These are phyloP conservation scores for Pseudocercospora eumusae DNA, from an alignment of 2,329 filamentous ascomycete genomes.

Conservation along the genomic window DNA sequence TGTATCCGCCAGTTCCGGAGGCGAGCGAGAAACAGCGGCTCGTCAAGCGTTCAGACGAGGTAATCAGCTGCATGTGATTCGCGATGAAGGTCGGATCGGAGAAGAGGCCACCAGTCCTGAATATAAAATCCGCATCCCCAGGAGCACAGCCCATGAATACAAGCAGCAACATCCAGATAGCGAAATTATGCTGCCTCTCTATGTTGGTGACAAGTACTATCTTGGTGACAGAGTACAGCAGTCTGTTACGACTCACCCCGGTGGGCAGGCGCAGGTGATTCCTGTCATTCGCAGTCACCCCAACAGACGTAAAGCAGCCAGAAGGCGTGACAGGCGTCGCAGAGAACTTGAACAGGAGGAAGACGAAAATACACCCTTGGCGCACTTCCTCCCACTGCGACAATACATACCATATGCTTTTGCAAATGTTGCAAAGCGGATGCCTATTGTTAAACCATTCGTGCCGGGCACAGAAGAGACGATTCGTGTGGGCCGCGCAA, in stretches of 20 bases:
- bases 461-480: not conserved
- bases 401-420: not conserved
- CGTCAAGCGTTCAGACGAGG: not conserved
- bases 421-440: not conserved
- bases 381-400: not conserved
- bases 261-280: slow-evolving; percentile 6
- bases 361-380: slow-evolving; percentile 1
- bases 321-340: not conserved
- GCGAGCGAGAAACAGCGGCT: not conserved
- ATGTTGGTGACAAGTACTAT: not conserved
- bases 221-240: not conserved
- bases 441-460: slow-evolving; percentile 3
- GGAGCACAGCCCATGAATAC: not conserved
- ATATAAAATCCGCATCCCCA: not conserved
- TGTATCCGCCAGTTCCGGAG: not conserved
- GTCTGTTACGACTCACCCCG: not conserved
- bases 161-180: not conserved
- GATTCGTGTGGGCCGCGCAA: not conserved
- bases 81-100: not conserved
- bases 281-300: slow-evolving; percentile 1
- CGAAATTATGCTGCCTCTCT: not conserved
- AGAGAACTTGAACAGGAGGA: not conserved
- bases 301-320: not conserved
- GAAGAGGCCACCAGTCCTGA: slow-evolving; percentile 4
- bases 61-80: not conserved